Conservation (phyloP, 306 rosid genomes). For the Abrus pulchellus region DNA sequence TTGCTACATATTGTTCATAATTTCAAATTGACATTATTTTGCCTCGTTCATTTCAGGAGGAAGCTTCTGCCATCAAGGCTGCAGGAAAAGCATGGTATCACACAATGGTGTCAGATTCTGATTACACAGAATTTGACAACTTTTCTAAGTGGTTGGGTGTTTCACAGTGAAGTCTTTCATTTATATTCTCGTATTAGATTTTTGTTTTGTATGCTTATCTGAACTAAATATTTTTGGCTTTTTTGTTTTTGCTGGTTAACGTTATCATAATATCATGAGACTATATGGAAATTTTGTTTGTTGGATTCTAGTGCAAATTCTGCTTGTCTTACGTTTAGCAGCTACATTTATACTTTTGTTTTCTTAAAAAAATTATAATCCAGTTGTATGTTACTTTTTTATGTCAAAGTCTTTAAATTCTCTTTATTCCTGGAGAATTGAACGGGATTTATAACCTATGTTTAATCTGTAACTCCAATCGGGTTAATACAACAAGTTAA, state of each 20-base stretch:
- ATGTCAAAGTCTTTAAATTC: neutral
- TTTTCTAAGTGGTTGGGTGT: slow-evolving; percentile 88
- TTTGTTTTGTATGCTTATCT: slow-evolving; percentile 34
- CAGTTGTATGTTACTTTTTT: neutral
- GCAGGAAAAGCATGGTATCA: slow-evolving; percentile 88
- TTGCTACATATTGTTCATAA: neutral
- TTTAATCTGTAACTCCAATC: too few relatives aligned
- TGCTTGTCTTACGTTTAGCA: neutral
- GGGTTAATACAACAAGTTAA: too few relatives aligned
- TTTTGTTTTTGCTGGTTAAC: slow-evolving; percentile 1
- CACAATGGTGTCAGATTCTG: slow-evolving; percentile 88
- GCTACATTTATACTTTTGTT: neutral
- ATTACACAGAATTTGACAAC: slow-evolving; percentile 81
- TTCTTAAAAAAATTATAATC: neutral
- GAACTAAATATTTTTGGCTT: slow-evolving; percentile 25
- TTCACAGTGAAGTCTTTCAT: slow-evolving; percentile 63
- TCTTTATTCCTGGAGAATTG: too few relatives aligned
- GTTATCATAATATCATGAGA: slow-evolving; percentile 34
- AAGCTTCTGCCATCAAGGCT: slow-evolving; percentile 70
- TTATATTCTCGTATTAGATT: slow-evolving; percentile 38
- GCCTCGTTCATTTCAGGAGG: slow-evolving; percentile 69
- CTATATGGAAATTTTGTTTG: slow-evolving; percentile 39
- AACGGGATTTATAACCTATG: too few relatives aligned
- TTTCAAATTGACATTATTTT: neutral
- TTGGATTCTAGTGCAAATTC: slow-evolving; percentile 2